Evolutionary conservation across 495 filamentous ascomycete genomes (phyloP), one percentile per base, ranked within the genome.

Genomic region (Penicillium malachiteum): DNA sequence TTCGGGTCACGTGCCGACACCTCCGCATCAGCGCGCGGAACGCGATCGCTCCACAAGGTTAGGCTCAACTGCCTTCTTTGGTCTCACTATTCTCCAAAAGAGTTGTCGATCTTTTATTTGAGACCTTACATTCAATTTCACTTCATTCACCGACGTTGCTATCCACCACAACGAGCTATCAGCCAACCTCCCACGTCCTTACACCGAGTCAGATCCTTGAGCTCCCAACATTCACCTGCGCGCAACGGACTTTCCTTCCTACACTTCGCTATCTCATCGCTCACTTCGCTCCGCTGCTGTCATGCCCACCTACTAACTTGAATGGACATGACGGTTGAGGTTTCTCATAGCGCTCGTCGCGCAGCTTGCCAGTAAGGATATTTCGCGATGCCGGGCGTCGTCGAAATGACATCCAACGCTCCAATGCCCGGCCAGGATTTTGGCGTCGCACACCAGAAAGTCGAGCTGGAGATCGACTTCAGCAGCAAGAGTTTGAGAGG

Each of bases 401-500:
- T 79, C 50, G 76, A 79, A 48, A 63, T 68, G 54, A 66, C 64
- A 33, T 65, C 65, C 49, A 64, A 68, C 40, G 71, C 63, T 61
- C 68, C 71, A 40, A 51, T 50, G 38, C 48, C 50, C 34, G 72
- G 74, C 18, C 68, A 72, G 54, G 77, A 76, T 14, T 88, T 84
- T 63, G 80, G 82, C 16, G 78, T 94, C 8, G 73, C 85, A n/a
- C 84, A 88, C 61, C 94, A 97, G 71, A 87, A 86, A 66, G 84
- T 98, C 50, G 86, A 92, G 56, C 77, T 97, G 50, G 92, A 97
- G 54, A 79, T 98, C 57, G 85, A 97, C 70, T 91, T 98, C 61
- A 76, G 78, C 45, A 81, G 79, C 21, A 87, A 86, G 65, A 84
- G 79, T 65, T 67, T 97, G 62, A 87, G 80, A 61, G 94, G 94